Evolutionary conservation across 108 stramenopile genomes (phyloP).

Genomic region (Epipyxis sp.): DNA sequence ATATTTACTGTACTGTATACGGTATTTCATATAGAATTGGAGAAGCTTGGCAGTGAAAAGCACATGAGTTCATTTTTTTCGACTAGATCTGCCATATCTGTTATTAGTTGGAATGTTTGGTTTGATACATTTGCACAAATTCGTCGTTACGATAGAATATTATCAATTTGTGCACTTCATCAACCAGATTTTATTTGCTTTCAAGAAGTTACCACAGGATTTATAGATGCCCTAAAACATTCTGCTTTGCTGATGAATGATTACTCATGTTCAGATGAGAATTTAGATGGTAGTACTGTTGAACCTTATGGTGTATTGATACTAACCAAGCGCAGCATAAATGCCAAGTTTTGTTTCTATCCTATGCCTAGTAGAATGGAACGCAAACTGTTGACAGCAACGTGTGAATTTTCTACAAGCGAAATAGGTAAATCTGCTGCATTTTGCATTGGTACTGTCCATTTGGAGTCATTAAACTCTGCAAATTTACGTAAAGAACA

Average conservation of each 20-base stretch:
- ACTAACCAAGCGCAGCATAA: background rate
- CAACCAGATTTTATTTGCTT: constrained; percentile 10
- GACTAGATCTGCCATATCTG: background rate
- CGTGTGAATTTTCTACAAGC: background rate
- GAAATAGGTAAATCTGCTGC: no score
- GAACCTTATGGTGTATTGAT: background rate
- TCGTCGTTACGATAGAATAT: background rate
- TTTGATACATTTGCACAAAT: background rate
- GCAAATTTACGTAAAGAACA: background rate
- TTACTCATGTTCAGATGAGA: background rate
- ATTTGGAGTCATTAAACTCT: background rate
- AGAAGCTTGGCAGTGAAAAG: no score
- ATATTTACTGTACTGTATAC: no score
- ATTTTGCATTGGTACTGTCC: background rate
- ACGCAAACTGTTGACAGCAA: background rate
- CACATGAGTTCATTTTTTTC: no score
- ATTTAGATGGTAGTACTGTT: background rate
- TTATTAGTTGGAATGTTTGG: constrained; percentile 1
- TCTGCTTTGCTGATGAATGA: background rate
- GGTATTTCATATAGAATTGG: no score
- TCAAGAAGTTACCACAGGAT: background rate
- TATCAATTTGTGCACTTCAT: background rate
- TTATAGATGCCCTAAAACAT: background rate
- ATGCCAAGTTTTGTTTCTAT: background rate
- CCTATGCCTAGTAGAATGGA: background rate